Conservation (phyloP, 257 asterid species). For the Dorcoceras hygrometricum region DNA sequence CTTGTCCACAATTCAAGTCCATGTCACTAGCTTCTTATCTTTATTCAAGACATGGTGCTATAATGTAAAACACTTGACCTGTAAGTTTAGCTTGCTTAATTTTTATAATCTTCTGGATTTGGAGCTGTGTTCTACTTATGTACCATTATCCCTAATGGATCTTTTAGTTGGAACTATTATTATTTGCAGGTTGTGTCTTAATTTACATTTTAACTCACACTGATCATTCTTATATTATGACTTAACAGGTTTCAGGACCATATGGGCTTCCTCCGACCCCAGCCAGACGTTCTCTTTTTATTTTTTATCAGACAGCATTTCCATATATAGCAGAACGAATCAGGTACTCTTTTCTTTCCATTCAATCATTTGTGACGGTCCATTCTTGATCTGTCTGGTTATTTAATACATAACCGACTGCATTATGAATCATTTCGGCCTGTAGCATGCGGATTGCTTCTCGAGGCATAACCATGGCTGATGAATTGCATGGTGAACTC, state of each 20-base stretch:
- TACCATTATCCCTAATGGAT: slow-evolving; percentile 1
- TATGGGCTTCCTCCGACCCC: slow-evolving; percentile 95
- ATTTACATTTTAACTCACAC: background rate
- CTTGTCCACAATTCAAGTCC: slow-evolving; percentile 17
- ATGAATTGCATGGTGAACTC: slow-evolving; percentile 50
- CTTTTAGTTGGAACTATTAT: background rate
- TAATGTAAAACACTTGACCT: background rate
- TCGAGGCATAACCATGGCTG: slow-evolving; percentile 65
- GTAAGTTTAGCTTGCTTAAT: slow-evolving; percentile 5
- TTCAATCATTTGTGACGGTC: background rate
- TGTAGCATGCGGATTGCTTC: slow-evolving; percentile 89
- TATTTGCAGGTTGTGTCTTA: background rate
- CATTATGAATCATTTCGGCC: slow-evolving; percentile 26
- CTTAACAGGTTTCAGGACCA: slow-evolving; percentile 74
- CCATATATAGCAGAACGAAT: slow-evolving; percentile 93
- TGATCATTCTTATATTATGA: slow-evolving; percentile 14
- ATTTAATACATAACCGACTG: slow-evolving; percentile 11
- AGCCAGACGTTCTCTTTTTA: slow-evolving; percentile 88
- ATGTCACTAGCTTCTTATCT: background rate
- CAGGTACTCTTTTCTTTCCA: slow-evolving; percentile 47
- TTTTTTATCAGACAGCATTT: slow-evolving; percentile 83
- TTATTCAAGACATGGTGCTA: slow-evolving; percentile 5
- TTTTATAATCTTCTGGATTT: slow-evolving; percentile 10
- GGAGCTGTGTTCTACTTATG: slow-evolving; percentile 5
- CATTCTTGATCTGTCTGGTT: slow-evolving; percentile 15